These are phyloP conservation scores for Macaranga tanarius DNA, from an alignment of 441 rosid genomes.

Conservation along the genomic window DNA sequence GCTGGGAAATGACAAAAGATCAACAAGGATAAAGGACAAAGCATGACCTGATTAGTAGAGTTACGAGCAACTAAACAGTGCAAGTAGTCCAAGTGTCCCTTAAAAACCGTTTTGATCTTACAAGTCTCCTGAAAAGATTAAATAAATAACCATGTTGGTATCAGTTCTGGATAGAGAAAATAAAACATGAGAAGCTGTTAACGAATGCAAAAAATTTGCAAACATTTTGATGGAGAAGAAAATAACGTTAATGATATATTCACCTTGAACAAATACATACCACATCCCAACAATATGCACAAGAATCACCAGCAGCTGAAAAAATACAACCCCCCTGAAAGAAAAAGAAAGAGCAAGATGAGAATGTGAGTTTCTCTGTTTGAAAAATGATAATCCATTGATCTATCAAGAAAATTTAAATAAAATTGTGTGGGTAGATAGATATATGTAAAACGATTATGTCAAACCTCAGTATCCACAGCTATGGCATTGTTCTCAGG, in stretches of 20 bases:
- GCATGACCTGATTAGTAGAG: slow-evolving; percentile 70
- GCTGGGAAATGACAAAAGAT: background rate
- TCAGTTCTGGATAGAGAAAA: slow-evolving; percentile 10
- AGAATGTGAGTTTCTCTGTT: slow-evolving; percentile 3
- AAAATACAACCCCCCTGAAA: slow-evolving; percentile 68
- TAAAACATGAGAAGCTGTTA: slow-evolving; percentile 7
- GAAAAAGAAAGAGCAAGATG: slow-evolving; percentile 15
- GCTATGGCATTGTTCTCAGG: slow-evolving; percentile 95
- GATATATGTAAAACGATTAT: background rate
- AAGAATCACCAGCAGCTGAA: slow-evolving; percentile 89
- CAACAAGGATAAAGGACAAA: slow-evolving; percentile 4
- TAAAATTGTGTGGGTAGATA: background rate
- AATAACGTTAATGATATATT: slow-evolving; percentile 17
- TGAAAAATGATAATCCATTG: slow-evolving; percentile 2
- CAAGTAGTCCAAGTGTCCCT: slow-evolving; percentile 87
- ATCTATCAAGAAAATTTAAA: background rate
- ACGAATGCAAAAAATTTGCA: slow-evolving; percentile 5
- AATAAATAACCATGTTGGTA: slow-evolving; percentile 5
- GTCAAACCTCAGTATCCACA: slow-evolving; percentile 65
- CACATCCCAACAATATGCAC: slow-evolving; percentile 97
- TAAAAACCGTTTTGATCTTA: slow-evolving; percentile 69
- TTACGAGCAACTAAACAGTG: slow-evolving; percentile 71
- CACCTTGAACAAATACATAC: slow-evolving; percentile 52
- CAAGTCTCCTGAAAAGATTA: slow-evolving; percentile 67
- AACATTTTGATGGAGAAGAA: slow-evolving; percentile 11